Evolutionary conservation across 139 green algal species (phyloP).

Genomic region (Closterium sp.): DNA sequence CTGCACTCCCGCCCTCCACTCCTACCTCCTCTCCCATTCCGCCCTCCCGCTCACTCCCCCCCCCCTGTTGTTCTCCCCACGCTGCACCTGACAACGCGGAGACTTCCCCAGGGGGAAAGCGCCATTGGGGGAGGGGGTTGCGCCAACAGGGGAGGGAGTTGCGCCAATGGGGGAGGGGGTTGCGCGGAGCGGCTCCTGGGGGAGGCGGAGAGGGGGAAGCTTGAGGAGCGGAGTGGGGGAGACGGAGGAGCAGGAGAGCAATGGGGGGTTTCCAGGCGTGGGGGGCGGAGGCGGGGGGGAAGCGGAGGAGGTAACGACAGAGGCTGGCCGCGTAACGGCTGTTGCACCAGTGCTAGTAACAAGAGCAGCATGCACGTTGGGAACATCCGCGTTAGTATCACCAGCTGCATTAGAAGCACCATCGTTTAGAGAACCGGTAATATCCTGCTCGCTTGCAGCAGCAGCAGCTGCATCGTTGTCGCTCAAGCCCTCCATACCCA

Average conservation of each 20-base stretch:
- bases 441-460: no score
- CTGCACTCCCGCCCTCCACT: not conserved
- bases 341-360: no score
- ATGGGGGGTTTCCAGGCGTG: not conserved
- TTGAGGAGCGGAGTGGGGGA: not conserved
- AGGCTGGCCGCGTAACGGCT: no score
- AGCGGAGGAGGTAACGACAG: not conserved
- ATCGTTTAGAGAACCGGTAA: no score
- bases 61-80: no score
- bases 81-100: no score
- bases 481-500: not conserved
- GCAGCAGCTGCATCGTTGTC: no score
- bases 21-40: not conserved
- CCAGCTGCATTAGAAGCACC: not conserved
- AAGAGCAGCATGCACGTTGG: no score
- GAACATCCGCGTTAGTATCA: not conserved
- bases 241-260: not conserved
- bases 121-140: no score
- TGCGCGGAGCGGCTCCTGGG: not conserved
- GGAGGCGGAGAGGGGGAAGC: not conserved
- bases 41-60: not conserved
- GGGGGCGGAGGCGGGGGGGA: not conserved
- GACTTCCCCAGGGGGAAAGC: no score
- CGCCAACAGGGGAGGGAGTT: no score
- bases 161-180: no score